Evolutionary conservation across 1,284 basidiomycete species (phyloP).

Genomic region (Pterulicium gracile): DNA sequence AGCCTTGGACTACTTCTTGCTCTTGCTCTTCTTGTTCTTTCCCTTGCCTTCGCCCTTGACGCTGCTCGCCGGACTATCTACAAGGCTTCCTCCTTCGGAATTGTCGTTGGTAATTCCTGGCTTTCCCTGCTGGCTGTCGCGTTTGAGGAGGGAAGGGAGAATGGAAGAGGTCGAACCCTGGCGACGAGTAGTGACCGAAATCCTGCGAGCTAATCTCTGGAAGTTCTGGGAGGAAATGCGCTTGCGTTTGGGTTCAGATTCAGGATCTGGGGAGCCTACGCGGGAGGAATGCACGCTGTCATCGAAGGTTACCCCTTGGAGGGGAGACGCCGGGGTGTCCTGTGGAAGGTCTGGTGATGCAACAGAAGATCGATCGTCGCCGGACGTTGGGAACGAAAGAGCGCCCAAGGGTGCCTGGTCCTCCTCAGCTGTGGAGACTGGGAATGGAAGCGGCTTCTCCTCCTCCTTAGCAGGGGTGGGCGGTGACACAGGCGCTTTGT

Average conservation of each 20-base stretch:
- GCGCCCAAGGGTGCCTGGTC: not conserved
- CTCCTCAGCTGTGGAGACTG: too few species aligned
- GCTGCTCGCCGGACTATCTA: constrained; percentile 41
- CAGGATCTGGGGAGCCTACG: constrained; percentile 55
- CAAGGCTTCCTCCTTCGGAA: constrained; percentile 23
- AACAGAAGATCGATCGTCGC: constrained; percentile 12
- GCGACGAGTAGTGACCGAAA: constrained; percentile 54
- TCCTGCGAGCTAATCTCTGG: constrained; percentile 62
- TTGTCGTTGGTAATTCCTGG: constrained; percentile 16
- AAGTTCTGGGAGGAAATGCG: constrained; percentile 76
- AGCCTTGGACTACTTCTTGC: constrained; percentile 18
- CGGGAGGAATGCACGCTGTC: constrained; percentile 30
- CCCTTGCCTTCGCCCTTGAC: constrained; percentile 33
- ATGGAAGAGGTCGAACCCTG: constrained; percentile 38
- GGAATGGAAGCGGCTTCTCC: too few species aligned
- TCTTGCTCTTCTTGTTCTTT: constrained; percentile 37
- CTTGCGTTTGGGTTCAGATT: constrained; percentile 63
- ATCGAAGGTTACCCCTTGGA: constrained; percentile 41
- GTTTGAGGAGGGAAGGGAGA: constrained; percentile 36
- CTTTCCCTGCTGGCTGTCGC: constrained; percentile 19
- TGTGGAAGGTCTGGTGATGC: constrained; percentile 13
- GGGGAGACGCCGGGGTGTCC: constrained; percentile 15
- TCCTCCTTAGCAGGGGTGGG: not conserved
- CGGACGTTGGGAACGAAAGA: constrained; percentile 23
- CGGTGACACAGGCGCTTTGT: not conserved